Conservation (phyloP, 768 basidiomycete genomes). For the Boletus bicolor region DNA sequence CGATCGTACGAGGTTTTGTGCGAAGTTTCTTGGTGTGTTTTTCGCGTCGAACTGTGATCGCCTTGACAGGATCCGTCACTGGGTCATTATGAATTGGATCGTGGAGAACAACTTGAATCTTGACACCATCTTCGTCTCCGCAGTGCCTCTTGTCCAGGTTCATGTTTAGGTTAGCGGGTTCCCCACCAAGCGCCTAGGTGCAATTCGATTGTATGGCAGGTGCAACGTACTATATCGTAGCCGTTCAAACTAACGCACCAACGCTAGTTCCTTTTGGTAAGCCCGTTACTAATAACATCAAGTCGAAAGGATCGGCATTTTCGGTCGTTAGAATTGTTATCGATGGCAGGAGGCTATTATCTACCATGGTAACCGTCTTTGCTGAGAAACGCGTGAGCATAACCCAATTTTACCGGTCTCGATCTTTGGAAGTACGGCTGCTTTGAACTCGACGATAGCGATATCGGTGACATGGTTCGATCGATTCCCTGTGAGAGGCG, state of each 20-base stretch:
- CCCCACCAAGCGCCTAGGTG: too few relatives aligned
- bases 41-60: too few relatives aligned
- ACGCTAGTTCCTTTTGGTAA: slow-evolving; percentile 52
- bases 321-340: slow-evolving; percentile 64
- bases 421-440: slow-evolving; percentile 35
- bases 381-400: slow-evolving; percentile 28
- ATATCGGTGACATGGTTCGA: slow-evolving; percentile 36
- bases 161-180: too few relatives aligned
- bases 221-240: too few relatives aligned
- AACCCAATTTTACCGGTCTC: slow-evolving; percentile 29
- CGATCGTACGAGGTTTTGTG: neutral
- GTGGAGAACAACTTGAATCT: too few relatives aligned
- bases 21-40: neutral
- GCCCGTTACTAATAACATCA: neutral
- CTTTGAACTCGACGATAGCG: slow-evolving; percentile 43
- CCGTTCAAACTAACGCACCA: too few relatives aligned
- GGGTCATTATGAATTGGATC: too few relatives aligned
- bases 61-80: too few relatives aligned
- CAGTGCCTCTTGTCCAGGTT: too few relatives aligned
- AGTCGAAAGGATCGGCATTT: neutral
- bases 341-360: slow-evolving; percentile 63
- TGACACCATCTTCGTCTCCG: too few relatives aligned
- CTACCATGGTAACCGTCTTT: slow-evolving; percentile 41
- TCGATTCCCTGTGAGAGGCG: slow-evolving; percentile 16
- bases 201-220: too few relatives aligned